phyloP scores from a whole-genome alignment of 2,329 filamentous ascomycete genomes.

The Ophiosphaerella narmari region DNA sequence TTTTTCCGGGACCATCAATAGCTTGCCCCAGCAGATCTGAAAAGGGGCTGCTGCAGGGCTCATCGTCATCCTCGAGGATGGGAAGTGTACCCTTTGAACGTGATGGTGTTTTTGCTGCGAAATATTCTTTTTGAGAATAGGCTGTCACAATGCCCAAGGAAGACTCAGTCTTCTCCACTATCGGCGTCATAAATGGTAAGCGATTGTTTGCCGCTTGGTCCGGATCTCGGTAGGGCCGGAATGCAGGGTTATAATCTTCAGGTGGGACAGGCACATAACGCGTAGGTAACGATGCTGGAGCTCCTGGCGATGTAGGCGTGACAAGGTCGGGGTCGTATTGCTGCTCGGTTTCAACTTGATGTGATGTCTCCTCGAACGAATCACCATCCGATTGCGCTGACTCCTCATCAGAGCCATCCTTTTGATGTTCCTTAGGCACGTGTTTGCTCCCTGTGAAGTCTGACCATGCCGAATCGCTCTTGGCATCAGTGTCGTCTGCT shows the following conservation, averaged over 20 bases:
- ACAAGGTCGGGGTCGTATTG: constrained; percentile 47
- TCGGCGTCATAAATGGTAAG: constrained; percentile 97
- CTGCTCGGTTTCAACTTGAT: constrained; percentile 31
- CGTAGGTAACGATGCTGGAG: constrained; percentile 49
- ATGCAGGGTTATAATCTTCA: constrained; percentile 82
- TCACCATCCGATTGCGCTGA: constrained; percentile 42
- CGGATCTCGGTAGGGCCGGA: constrained; percentile 79
- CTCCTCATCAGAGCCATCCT: constrained; percentile 45
- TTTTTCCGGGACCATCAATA: constrained; percentile 48
- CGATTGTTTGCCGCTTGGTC: constrained; percentile 83
- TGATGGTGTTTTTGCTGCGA: constrained; percentile 77
- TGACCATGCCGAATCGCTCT: constrained; percentile 78
- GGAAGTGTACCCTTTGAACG: constrained; percentile 54
- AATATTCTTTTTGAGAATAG: constrained; percentile 60
- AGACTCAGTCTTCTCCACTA: constrained; percentile 91
- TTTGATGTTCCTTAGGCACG: constrained; percentile 55
- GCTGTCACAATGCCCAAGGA: constrained; percentile 65
- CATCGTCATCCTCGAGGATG: constrained; percentile 47
- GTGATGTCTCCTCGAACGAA: constrained; percentile 40
- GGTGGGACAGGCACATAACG: constrained; percentile 80
- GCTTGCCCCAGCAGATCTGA: constrained; percentile 64
- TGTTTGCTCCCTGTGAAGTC: constrained; percentile 80
- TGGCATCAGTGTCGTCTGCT: constrained; percentile 43
- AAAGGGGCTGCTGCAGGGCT: constrained; percentile 72
- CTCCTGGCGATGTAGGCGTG: constrained; percentile 54